A percentile compares a stretch with the other conserved stretches of the same genome.
These are phyloP conservation scores for Claviceps spartinae DNA, from an alignment of 2,329 filamentous ascomycete genomes.

Conservation along the genomic window DNA sequence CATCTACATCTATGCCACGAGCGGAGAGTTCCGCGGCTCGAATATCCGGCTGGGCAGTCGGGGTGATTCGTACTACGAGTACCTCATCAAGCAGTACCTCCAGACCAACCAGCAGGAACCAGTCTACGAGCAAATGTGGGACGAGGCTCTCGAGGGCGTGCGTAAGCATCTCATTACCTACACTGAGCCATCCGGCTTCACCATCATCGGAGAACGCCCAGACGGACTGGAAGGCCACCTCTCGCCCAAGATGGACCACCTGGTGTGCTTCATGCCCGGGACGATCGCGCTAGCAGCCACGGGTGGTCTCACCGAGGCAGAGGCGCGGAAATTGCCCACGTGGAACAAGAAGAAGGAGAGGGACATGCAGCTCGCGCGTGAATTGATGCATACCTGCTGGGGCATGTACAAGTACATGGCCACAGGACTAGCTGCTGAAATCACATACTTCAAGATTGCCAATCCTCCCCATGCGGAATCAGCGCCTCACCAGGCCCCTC, in stretches of 20 bases:
- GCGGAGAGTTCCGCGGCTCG: constrained; percentile 63
- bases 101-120: constrained; percentile 81
- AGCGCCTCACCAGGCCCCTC: constrained; percentile 29
- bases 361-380: constrained; percentile 74
- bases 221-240: constrained; percentile 52
- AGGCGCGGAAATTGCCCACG: constrained; percentile 55
- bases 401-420: constrained; percentile 87
- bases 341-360: constrained; percentile 75
- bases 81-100: constrained; percentile 95
- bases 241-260: constrained; percentile 90
- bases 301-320: constrained; percentile 57
- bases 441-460: constrained; percentile 75
- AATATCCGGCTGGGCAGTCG: constrained; percentile 89
- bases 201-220: constrained; percentile 80
- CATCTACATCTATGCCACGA: constrained; percentile 75
- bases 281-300: constrained; percentile 86
- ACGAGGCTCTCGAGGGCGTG: constrained; percentile 69
- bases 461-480: constrained; percentile 49
- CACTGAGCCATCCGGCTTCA: constrained; percentile 64
- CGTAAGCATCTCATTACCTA: constrained; percentile 90
- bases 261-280: constrained; percentile 94
- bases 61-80: constrained; percentile 97
- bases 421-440: constrained; percentile 88
- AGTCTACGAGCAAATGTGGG: constrained; percentile 86
- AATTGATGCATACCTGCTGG: constrained; percentile 96